These are phyloP conservation scores for Mycena rosella DNA, from an alignment of 768 basidiomycete species.

Conservation along the genomic window DNA sequence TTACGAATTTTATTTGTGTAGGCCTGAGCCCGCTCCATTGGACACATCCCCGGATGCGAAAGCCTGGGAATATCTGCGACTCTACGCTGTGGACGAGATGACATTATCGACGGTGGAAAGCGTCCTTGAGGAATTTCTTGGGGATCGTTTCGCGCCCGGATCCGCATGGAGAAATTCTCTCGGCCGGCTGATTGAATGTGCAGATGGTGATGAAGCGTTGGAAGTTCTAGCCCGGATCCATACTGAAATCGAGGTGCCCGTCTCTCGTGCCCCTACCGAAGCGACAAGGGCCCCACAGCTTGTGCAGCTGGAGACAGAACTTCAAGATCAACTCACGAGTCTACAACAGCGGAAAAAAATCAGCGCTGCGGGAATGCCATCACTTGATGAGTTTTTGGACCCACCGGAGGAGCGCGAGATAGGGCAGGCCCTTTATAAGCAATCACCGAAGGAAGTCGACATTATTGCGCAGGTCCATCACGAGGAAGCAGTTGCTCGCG, in stretches of 20 bases:
- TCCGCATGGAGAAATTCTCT: not conserved
- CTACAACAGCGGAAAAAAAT: not conserved
- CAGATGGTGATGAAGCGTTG: not conserved
- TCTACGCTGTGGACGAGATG: slow-evolving; percentile 7
- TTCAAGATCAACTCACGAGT: too few relatives aligned
- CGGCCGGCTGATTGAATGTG: not conserved
- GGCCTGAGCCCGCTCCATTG: too few relatives aligned
- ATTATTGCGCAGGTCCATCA: not conserved
- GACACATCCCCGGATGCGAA: not conserved
- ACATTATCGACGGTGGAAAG: not conserved
- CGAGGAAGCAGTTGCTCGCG: not conserved
- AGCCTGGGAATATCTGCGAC: not conserved
- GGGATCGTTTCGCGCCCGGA: not conserved
- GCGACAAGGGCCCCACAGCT: too few relatives aligned
- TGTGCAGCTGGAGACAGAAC: not conserved
- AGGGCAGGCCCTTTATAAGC: not conserved
- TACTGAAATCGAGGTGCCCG: too few relatives aligned
- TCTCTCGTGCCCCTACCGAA: not conserved
- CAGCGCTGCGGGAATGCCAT: not conserved
- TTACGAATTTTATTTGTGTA: too few relatives aligned
- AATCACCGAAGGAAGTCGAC: not conserved
- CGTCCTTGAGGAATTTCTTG: not conserved
- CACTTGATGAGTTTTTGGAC: not conserved
- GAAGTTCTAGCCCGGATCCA: not conserved
- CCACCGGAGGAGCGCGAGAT: slow-evolving; percentile 3